Percentiles rank a stretch among this genome's conserved stretches.
These are phyloP conservation scores for Cyberlindnera japonica DNA, from an alignment of 805 yeast species.

Conservation along the genomic window DNA sequence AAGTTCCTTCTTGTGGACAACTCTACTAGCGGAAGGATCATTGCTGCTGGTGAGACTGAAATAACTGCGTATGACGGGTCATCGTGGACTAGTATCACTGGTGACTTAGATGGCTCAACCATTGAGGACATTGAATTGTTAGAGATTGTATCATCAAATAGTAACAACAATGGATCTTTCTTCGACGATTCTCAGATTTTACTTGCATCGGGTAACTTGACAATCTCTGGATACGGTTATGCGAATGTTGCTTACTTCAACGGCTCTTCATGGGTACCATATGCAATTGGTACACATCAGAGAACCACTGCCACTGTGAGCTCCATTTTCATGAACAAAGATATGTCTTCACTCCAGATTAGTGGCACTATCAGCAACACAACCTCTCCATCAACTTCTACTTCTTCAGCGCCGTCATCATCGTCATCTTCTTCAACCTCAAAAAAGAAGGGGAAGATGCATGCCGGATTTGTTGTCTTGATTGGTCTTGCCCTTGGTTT, in stretches of 20 bases:
- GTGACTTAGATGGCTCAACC: slow-evolving; percentile 30
- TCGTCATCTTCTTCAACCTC: slow-evolving; percentile 16
- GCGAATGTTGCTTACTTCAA: slow-evolving; percentile 62
- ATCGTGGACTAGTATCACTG: slow-evolving; percentile 44
- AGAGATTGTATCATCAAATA: slow-evolving; percentile 30
- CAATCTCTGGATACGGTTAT: slow-evolving; percentile 47
- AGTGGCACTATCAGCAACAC: slow-evolving; percentile 26
- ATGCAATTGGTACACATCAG: slow-evolving; percentile 39
- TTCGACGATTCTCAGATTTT: slow-evolving; percentile 45
- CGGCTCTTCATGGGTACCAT: slow-evolving; percentile 67
- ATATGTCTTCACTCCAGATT: slow-evolving; percentile 32
- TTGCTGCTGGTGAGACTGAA: slow-evolving; percentile 39
- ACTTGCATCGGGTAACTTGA: slow-evolving; percentile 55
- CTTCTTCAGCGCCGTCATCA: no score
- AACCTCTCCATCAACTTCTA: slow-evolving; percentile 16
- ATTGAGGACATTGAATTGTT: slow-evolving; percentile 46
- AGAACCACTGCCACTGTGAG: slow-evolving; percentile 22
- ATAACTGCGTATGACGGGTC: slow-evolving; percentile 42
- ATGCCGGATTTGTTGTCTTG: slow-evolving; percentile 63
- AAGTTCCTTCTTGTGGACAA: slow-evolving; percentile 47
- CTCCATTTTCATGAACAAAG: slow-evolving; percentile 36
- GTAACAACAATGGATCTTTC: slow-evolving; percentile 32
- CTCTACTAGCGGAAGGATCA: slow-evolving; percentile 38
- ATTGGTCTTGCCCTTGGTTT: slow-evolving; percentile 66
- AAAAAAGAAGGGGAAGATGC: slow-evolving; percentile 25